Percentiles rank a stretch among this genome's conserved stretches.
phyloP scores from a whole-genome alignment of 371 early-diverging fungal genomes.

The Capillidium heterosporum region DNA sequence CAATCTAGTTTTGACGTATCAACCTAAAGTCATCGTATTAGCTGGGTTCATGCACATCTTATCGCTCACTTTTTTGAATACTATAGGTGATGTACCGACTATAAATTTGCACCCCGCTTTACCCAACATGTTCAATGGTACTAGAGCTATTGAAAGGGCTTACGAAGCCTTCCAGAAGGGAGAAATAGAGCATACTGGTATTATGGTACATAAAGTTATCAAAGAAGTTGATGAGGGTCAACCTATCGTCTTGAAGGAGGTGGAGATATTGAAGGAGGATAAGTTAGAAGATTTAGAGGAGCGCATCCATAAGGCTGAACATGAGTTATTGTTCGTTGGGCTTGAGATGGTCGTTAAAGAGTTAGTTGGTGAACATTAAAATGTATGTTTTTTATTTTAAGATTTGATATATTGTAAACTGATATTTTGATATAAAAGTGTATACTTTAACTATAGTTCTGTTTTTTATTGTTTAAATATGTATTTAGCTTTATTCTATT shows the following conservation, averaged over 20 bases:
- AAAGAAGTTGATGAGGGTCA: constrained; percentile 86
- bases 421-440: too few relatives aligned
- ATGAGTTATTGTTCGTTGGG: constrained; percentile 15
- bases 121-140: constrained; percentile 88
- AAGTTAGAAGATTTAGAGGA: constrained; percentile 59
- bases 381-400: too few relatives aligned
- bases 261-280: constrained; percentile 60
- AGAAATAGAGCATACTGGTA: constrained; percentile 62
- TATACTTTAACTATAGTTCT: too few relatives aligned
- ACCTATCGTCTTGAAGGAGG: constrained; percentile 53
- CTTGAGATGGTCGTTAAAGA: not conserved
- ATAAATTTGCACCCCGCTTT: constrained; percentile 94
- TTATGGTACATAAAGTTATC: constrained; percentile 94
- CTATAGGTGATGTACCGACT: constrained; percentile 41
- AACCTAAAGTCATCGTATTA: constrained; percentile 71
- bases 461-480: too few relatives aligned
- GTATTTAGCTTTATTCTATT: too few relatives aligned
- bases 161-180: constrained; percentile 63
- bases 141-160: constrained; percentile 86
- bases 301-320: constrained; percentile 77
- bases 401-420: too few relatives aligned
- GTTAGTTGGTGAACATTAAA: not conserved
- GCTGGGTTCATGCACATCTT: constrained; percentile 97
- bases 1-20: constrained; percentile 26
- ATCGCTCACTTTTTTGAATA: constrained; percentile 55